Evolutionary conservation across 1,139 yeast genomes (phyloP), one percentile per base, ranked within the genome.

Genomic region (Meyerozyma elateridarum): DNA sequence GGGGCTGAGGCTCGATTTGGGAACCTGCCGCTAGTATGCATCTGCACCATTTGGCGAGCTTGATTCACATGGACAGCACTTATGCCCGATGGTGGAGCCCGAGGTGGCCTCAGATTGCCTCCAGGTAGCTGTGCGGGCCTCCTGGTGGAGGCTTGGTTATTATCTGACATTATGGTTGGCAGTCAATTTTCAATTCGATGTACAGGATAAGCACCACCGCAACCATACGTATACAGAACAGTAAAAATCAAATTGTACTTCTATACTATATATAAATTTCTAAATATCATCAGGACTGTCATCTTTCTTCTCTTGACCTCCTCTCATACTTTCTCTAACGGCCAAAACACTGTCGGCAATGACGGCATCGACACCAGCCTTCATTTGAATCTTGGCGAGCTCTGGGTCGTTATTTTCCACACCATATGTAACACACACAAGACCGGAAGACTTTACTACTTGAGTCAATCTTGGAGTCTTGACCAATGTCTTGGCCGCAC

Each of bases 321-420:
- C 61, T 34, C 79, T 69, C 44, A 89, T 68, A 5, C 89, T 96
- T 47, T 83, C 84, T 51, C 96, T 72, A 9, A 89, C 95, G 0
- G 96, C 96, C 52, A 89, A 67, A 3, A 91, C 97, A 39, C 88
- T 82, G 56, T 91, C 97, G 4, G 87, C 97, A 60, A 91, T 91
- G 14, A 91, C 97, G 0, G 98, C 98, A 64, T 91, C 97, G 6
- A 91, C 96, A 9, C 97, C 97, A 8, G 94, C 91, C 44, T 76
- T 78, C 81, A 91, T 83, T 56, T 91, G 96, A 38, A 84, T 65
- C 45, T 79, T 79, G 21, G 95, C 91, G 44, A 81, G 78, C 37
- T 77, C 87, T 0, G 97, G 96, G 29, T 79, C 79, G 49, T 91
- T 91, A 55, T 91, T 91, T 50, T 73, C 73, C 1, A 74, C 71